A percentile compares a stretch with the other conserved stretches of the same genome.
Conservation (phyloP, 2,329 filamentous ascomycete species). For the Monilinia polystroma region DNA sequence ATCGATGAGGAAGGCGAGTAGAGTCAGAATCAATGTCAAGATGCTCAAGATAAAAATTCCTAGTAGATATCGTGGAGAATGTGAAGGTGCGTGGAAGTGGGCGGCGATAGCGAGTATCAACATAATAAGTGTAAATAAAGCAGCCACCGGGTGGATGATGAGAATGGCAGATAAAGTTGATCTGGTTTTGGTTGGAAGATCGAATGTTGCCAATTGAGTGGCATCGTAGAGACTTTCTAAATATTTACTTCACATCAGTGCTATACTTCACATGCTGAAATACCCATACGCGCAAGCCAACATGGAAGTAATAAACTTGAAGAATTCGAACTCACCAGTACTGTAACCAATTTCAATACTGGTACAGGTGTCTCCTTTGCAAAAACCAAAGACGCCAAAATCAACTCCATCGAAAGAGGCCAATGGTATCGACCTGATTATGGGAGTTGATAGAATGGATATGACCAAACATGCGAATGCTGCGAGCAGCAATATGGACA, state of each 20-base stretch:
- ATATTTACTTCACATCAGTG: constrained; percentile 11
- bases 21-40: constrained; percentile 76
- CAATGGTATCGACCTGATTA: constrained; percentile 81
- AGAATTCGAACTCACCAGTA: constrained; percentile 55
- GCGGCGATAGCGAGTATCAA: constrained; percentile 75
- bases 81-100: constrained; percentile 83
- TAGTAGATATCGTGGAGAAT: constrained; percentile 86
- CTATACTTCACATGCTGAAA: neutral
- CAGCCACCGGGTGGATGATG: constrained; percentile 89
- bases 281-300: constrained; percentile 10
- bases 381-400: constrained; percentile 94
- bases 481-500: constrained; percentile 79
- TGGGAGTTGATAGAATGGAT: constrained; percentile 85
- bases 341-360: constrained; percentile 81
- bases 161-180: constrained; percentile 79
- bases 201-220: constrained; percentile 48
- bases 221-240: constrained; percentile 35
- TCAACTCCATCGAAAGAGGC: constrained; percentile 72
- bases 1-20: constrained; percentile 89
- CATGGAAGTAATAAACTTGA: neutral
- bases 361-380: constrained; percentile 65
- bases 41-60: constrained; percentile 82
- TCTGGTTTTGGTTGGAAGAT: constrained; percentile 53
- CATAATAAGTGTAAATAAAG: constrained; percentile 80
- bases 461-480: constrained; percentile 85